Conservation (phyloP, 75 land plant species). For the Cupressus sempervirens region DNA sequence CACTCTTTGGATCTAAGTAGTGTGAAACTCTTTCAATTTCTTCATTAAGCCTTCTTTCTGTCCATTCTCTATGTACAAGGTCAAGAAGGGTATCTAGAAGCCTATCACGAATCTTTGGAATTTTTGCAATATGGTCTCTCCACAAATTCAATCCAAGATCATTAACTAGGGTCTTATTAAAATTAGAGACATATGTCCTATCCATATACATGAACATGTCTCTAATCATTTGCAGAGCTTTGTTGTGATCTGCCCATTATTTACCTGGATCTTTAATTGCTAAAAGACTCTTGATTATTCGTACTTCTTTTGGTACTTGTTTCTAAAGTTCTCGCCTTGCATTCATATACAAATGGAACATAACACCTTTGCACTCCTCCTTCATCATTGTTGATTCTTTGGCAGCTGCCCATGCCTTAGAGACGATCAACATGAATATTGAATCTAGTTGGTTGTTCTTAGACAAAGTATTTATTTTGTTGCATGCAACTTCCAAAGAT, state of each 20-base stretch:
- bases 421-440: conserved; percentile 62
- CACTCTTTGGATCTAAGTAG: conserved; percentile 76
- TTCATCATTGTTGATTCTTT: conserved; percentile 81
- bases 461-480: conserved; percentile 80
- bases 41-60: conserved; percentile 89
- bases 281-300: too few species aligned
- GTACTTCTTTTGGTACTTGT: too few species aligned
- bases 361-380: too few species aligned
- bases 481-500: conserved; percentile 70
- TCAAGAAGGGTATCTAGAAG: conserved; percentile 78
- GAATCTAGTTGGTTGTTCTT: conserved; percentile 83
- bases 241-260: conserved; percentile 92
- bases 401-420: conserved; percentile 93
- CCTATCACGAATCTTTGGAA: conserved; percentile 63
- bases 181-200: conserved; percentile 74
- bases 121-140: conserved; percentile 81
- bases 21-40: conserved; percentile 92
- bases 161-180: conserved; percentile 83
- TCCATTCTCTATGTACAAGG: conserved; percentile 75
- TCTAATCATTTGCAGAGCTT: conserved; percentile 97
- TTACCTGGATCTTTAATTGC: too few species aligned
- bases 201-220: conserved; percentile 99
- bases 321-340: too few species aligned
- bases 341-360: too few species aligned
- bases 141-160: conserved; percentile 94